phyloP scores from a whole-genome alignment of 805 yeast species.

The Barnettozyma populi region DNA sequence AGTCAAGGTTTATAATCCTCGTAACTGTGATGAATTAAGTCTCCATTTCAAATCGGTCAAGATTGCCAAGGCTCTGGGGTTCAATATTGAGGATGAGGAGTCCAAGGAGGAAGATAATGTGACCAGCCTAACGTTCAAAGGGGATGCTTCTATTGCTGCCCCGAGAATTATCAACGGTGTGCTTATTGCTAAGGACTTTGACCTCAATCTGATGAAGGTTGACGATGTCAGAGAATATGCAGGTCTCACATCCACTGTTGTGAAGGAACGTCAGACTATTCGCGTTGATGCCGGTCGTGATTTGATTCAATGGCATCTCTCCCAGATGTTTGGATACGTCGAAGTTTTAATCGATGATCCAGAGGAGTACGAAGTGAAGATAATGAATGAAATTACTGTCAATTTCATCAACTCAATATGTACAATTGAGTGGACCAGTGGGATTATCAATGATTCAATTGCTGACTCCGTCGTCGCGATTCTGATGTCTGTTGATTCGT shows the following conservation, averaged over 20 bases:
- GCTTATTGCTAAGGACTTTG: conserved; percentile 86
- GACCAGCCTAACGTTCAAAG: conserved; percentile 20
- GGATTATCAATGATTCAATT: conserved; percentile 81
- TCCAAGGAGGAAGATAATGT: background rate
- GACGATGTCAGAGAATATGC: conserved; percentile 88
- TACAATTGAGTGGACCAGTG: conserved; percentile 86
- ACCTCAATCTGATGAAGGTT: conserved; percentile 72
- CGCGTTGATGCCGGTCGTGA: conserved; percentile 77
- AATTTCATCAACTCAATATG: conserved; percentile 45
- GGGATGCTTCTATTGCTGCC: conserved; percentile 14
- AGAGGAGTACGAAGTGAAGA: conserved; percentile 43
- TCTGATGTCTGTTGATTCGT: conserved; percentile 83
- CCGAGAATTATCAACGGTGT: conserved; percentile 65
- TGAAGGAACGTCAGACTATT: conserved; percentile 76
- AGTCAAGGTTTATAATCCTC: conserved; percentile 86
- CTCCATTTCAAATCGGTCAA: conserved; percentile 79
- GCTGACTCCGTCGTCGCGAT: conserved; percentile 94
- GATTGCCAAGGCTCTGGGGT: conserved; percentile 71
- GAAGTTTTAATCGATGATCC: conserved; percentile 53
- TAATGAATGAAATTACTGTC: conserved; percentile 61
- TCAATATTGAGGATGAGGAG: conserved; percentile 39
- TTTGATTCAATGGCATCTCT: conserved; percentile 80
- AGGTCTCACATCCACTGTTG: conserved; percentile 76
- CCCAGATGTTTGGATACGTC: conserved; percentile 91
- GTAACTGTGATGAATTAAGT: conserved; percentile 76